Conservation (phyloP, 208 protist genomes). For the Leishmania aethiopica region DNA sequence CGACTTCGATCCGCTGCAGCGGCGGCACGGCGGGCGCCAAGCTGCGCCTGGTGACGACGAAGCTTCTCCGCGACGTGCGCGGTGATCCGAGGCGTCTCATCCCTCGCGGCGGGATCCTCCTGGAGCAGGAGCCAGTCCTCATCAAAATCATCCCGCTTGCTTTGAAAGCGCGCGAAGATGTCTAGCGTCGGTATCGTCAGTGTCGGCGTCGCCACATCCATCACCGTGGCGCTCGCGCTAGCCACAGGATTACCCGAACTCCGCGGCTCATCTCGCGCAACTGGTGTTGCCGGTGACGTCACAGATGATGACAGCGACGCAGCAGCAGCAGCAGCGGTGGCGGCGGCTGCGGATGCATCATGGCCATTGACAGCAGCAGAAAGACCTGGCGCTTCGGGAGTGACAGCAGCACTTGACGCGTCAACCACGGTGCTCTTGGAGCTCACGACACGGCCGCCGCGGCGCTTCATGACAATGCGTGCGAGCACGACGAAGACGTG, state of each 20-base stretch:
- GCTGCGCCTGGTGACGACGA: slow-evolving; percentile 37
- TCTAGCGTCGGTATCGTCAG: slow-evolving; percentile 48
- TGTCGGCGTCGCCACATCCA: slow-evolving; percentile 23
- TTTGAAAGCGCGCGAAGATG: slow-evolving; percentile 77
- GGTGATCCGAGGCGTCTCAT: slow-evolving; percentile 29
- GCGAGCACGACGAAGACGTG: neutral
- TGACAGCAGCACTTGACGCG: neutral
- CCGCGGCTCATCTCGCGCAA: neutral
- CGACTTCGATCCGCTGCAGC: slow-evolving; percentile 21
- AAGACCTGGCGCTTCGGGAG: too few relatives aligned
- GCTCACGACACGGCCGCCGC: slow-evolving; percentile 46
- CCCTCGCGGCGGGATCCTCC: slow-evolving; percentile 41
- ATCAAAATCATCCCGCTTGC: slow-evolving; percentile 63
- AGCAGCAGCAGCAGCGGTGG: neutral
- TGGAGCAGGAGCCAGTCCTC: slow-evolving; percentile 72
- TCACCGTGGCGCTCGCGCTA: neutral
- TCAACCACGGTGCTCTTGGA: slow-evolving; percentile 22
- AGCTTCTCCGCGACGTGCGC: slow-evolving; percentile 50
- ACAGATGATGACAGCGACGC: neutral
- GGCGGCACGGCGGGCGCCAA: slow-evolving; percentile 19
- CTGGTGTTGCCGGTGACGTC: neutral
- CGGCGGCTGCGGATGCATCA: neutral
- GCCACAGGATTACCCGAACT: neutral
- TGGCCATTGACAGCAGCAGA: neutral
- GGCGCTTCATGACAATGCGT: slow-evolving; percentile 31